Conservation (phyloP, 306 rosid genomes). For the Glycine tomentella region DNA sequence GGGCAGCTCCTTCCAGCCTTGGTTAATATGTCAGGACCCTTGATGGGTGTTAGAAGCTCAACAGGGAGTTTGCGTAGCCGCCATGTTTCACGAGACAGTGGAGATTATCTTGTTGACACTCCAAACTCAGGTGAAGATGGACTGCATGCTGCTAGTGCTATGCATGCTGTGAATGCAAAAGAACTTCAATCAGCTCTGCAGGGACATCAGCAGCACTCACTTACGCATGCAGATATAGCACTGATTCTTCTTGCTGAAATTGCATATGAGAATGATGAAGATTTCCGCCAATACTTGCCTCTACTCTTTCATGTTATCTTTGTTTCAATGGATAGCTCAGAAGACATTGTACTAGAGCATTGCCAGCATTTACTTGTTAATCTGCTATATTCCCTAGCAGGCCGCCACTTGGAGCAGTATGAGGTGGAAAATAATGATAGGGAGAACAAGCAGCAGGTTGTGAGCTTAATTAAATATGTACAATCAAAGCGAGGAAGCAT, state of each 20-base stretch:
- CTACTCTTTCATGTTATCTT: constrained; percentile 95
- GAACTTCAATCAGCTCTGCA: constrained; percentile 98
- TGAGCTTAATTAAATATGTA: constrained; percentile 96
- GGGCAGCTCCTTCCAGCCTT: constrained; percentile 95
- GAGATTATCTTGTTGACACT: constrained; percentile 95
- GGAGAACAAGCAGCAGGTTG: constrained; percentile 99
- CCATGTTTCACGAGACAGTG: constrained; percentile 98
- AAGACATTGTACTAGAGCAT: constrained; percentile 97
- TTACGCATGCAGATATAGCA: constrained; percentile 98
- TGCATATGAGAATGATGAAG: constrained; percentile 99
- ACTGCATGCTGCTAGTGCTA: constrained; percentile 65
- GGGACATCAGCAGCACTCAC: constrained; percentile 99
- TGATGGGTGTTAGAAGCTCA: constrained; percentile 98
- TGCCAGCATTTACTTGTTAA: constrained; percentile 99
- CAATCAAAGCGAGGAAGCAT: constrained; percentile 99
- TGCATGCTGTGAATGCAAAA: constrained; percentile 86
- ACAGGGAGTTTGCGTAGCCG: constrained; percentile 97
- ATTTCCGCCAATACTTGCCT: constrained; percentile 98
- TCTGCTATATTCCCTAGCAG: constrained; percentile 95
- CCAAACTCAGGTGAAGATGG: constrained; percentile 99
- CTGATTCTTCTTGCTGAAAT: constrained; percentile 97
- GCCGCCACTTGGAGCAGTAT: constrained; percentile 97
- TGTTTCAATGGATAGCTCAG: constrained; percentile 99
- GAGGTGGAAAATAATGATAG: constrained; percentile 98
- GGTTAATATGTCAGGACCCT: constrained; percentile 98